Evolutionary conservation across 2,329 filamentous ascomycete species (phyloP).

Genomic region (Cladophialophora psammophila): DNA sequence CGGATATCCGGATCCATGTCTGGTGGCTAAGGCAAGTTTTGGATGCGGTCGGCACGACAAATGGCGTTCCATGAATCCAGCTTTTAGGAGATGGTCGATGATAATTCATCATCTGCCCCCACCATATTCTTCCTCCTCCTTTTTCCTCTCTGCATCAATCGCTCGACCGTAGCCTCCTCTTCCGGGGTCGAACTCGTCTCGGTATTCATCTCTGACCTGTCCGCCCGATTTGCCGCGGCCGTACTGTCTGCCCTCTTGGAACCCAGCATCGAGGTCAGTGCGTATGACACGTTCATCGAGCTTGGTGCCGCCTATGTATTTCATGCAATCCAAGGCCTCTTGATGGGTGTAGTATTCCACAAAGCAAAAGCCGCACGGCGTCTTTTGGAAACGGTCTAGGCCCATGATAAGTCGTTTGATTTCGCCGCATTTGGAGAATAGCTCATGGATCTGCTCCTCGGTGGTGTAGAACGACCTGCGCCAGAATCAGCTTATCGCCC

Average conservation of each 20-base stretch:
- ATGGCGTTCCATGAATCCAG: constrained; percentile 12
- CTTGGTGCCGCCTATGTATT: constrained; percentile 97
- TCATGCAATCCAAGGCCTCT: constrained; percentile 96
- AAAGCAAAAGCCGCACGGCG: constrained; percentile 98
- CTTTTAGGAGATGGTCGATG: background rate
- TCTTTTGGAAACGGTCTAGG: constrained; percentile 95
- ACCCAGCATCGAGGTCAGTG: constrained; percentile 93
- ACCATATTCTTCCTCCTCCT: constrained; percentile 67
- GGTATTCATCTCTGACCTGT: constrained; percentile 96
- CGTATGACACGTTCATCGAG: constrained; percentile 96
- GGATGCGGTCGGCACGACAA: constrained; percentile 45
- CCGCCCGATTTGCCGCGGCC: constrained; percentile 94
- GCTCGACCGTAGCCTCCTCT: constrained; percentile 87
- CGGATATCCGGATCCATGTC: constrained; percentile 83
- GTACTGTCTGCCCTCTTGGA: constrained; percentile 94
- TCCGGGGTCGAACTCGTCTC: constrained; percentile 95
- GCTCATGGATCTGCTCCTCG: constrained; percentile 97
- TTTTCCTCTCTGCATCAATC: constrained; percentile 68
- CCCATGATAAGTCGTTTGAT: constrained; percentile 99
- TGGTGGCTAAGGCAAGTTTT: constrained; percentile 88
- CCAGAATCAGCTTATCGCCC: constrained; percentile 28
- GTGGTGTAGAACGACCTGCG: constrained; percentile 93
- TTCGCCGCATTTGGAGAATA: constrained; percentile 92
- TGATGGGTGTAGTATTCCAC: constrained; percentile 99
- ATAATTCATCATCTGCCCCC: constrained; percentile 47